phyloP scores from a whole-genome alignment of 2,329 filamentous ascomycete species.

The Penicillium sp. region DNA sequence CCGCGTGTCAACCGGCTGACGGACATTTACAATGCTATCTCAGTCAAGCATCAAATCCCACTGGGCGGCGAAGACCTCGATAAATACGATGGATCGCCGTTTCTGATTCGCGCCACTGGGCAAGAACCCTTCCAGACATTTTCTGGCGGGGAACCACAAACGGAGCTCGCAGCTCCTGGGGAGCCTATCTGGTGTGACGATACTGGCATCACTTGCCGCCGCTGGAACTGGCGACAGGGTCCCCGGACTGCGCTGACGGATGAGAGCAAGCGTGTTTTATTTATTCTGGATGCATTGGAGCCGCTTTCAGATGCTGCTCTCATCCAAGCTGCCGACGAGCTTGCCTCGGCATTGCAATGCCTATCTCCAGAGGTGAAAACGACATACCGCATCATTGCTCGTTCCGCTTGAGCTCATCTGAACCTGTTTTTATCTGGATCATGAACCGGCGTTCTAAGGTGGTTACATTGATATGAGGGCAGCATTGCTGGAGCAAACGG shows the following conservation, averaged over 20 bases:
- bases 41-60: conserved; percentile 41
- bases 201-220: conserved; percentile 38
- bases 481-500: no score
- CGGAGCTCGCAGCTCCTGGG: conserved; percentile 25
- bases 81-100: conserved; percentile 36
- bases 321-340: conserved; percentile 14
- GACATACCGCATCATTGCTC: not conserved
- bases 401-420: not conserved
- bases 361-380: not conserved
- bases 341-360: not conserved
- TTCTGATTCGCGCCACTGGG: conserved; percentile 34
- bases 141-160: conserved; percentile 26
- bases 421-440: not conserved
- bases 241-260: conserved; percentile 37
- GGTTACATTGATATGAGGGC: no score
- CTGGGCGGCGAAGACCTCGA: conserved; percentile 42
- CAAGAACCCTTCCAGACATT: conserved; percentile 36
- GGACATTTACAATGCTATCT: conserved; percentile 44
- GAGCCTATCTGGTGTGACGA: conserved; percentile 45
- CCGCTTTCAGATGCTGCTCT: conserved; percentile 11
- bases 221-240: conserved; percentile 45
- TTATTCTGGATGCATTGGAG: conserved; percentile 19
- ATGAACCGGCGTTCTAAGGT: not conserved
- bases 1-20: conserved; percentile 42
- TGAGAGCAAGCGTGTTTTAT: conserved; percentile 35